Evolutionary conservation across 1,139 yeast species (phyloP).

Genomic region (Hansenula lynferdii): DNA sequence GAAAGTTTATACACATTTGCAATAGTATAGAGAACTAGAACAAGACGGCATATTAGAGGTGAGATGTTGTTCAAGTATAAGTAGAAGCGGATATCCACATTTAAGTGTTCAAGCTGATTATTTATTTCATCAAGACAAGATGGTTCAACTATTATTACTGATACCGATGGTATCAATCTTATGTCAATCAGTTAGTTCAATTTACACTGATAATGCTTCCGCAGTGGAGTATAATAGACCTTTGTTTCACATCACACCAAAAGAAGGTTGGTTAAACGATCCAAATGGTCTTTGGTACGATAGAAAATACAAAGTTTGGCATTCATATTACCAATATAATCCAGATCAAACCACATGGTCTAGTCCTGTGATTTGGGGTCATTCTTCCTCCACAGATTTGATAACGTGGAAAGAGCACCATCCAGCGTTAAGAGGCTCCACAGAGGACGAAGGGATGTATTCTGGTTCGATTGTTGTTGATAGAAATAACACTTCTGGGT

Average conservation of each 20-base stretch:
- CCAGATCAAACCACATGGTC: constrained; percentile 29
- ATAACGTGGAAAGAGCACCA: constrained; percentile 28
- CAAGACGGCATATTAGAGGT: too few relatives aligned
- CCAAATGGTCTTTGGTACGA: constrained; percentile 27
- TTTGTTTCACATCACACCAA: constrained; percentile 21
- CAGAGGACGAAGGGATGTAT: constrained; percentile 27
- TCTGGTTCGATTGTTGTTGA: constrained; percentile 34
- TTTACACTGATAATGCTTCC: too few relatives aligned
- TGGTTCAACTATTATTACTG: not conserved
- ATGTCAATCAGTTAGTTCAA: not conserved
- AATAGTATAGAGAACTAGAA: too few relatives aligned
- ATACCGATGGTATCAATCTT: not conserved
- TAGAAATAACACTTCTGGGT: constrained; percentile 31
- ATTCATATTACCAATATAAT: constrained; percentile 32
- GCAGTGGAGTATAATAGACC: constrained; percentile 15
- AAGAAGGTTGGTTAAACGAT: constrained; percentile 25
- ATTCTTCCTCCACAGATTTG: constrained; percentile 30
- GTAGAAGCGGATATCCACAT: too few relatives aligned
- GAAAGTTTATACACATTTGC: too few relatives aligned
- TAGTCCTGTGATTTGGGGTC: constrained; percentile 31
- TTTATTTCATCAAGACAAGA: too few relatives aligned
- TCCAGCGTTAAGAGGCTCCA: constrained; percentile 28
- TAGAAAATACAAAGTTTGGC: constrained; percentile 21
- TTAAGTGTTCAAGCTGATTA: too few relatives aligned
- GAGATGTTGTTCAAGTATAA: too few relatives aligned